Conservation (phyloP, 805 yeast genomes). For the Nakazawaea ishiwadae region DNA sequence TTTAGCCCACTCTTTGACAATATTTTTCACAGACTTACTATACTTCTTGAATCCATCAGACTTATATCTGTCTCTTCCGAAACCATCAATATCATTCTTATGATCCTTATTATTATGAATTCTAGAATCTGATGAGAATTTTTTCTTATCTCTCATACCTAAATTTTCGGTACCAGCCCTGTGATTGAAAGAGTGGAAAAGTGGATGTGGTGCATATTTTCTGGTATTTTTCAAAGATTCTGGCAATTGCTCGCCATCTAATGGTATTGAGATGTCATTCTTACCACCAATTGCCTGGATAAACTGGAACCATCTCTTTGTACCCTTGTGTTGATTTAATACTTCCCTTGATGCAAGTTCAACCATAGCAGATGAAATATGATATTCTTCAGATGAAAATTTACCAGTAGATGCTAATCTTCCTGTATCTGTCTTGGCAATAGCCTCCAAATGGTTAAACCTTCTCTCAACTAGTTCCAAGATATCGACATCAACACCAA, state of each 20-base stretch:
- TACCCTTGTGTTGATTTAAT: conserved; percentile 44
- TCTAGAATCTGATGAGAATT: conserved; percentile 76
- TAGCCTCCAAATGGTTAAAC: conserved; percentile 44
- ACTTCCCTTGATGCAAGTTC: conserved; percentile 73
- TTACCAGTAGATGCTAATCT: conserved; percentile 39
- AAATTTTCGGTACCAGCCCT: conserved; percentile 84
- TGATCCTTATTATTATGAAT: conserved; percentile 66
- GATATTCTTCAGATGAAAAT: conserved; percentile 29
- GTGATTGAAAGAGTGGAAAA: conserved; percentile 63
- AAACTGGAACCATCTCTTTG: conserved; percentile 36
- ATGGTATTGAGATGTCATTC: conserved; percentile 16
- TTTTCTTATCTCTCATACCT: conserved; percentile 82
- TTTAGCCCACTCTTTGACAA: conserved; percentile 53
- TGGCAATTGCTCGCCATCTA: conserved; percentile 16
- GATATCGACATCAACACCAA: conserved; percentile 89
- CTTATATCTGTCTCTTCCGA: conserved; percentile 64
- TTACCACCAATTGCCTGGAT: conserved; percentile 19
- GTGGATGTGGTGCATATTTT: conserved; percentile 6
- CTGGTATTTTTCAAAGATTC: conserved; percentile 17
- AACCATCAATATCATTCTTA: conserved; percentile 69
- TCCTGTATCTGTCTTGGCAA: conserved; percentile 39
- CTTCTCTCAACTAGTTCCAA: conserved; percentile 77
- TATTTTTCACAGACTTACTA: conserved; percentile 47
- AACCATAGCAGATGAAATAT: conserved; percentile 58
- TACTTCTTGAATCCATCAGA: conserved; percentile 40